Evolutionary conservation across 1,284 basidiomycete genomes (phyloP), one percentile per base, ranked within the genome.

Genomic region (Apiotrichum veenhuisii): DNA sequence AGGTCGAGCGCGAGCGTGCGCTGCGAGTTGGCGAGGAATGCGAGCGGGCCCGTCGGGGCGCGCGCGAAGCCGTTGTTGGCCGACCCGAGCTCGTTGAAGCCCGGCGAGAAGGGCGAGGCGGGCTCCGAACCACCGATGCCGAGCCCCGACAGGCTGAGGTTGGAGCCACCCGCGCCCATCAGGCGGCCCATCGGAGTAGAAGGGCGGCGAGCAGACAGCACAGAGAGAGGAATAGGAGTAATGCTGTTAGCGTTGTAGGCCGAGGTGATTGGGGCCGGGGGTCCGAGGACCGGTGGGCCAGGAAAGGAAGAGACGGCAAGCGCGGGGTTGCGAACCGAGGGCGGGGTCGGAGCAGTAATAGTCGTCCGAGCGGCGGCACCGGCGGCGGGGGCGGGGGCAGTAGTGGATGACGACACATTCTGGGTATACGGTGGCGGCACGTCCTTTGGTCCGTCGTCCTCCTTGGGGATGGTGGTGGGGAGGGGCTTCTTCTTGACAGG

Each of bases 11-110:
- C 45, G 3, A 34, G 45, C 4, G 26, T 36, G 20, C 45, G 45
- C 30, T 47, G 45, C 7, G 33, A 36, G 46, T 36, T 48, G 30
- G 46, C 46, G 46, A 48, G 46, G 33, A 48, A 48, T 9, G 46
- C 46, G 5, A 48, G 33, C 5, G 44, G 44, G 5, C 46, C 46
- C 46, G 22, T 34, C 18, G 46, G 46, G 33, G 36, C 46, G 22
- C 46, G 46, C 7, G 33, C 11, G 23, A 48, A 48, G 46, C 46
- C 46, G 46, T 48, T 34, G 33, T 22, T 5, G 30, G 22, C 33
- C n/a, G 33, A 15, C 9, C 23, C 27, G 33, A 17, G 36, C 23
- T 48, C 46, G 22, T 48, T 37, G 30, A 36, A 34, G 10, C 46
- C 46, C 2, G 46, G 46, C 12, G 46, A 48, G 46, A 48, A 48